Percentiles rank a stretch among this genome's conserved stretches.
phyloP scores from a whole-genome alignment of 2,329 filamentous ascomycete genomes.

The Aspergillaceae sp. region DNA sequence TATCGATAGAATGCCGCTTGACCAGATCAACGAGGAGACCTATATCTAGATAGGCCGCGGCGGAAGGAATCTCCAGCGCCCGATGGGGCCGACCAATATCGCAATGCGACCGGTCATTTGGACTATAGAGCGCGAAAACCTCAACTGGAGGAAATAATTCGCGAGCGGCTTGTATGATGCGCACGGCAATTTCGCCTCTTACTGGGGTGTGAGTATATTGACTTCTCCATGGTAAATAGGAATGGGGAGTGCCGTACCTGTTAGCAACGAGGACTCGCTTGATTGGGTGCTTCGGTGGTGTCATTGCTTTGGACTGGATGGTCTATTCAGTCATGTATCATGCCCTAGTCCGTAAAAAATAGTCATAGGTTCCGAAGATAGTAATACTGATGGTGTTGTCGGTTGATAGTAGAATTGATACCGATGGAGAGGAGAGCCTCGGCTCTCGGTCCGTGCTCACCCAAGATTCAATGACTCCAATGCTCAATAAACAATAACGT shows the following conservation, averaged over 20 bases:
- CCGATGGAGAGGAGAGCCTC: background rate
- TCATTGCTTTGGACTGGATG: background rate
- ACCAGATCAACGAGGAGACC: constrained; percentile 40
- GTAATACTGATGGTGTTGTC: too few species aligned
- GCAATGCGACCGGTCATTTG: constrained; percentile 48
- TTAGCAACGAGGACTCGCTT: constrained; percentile 47
- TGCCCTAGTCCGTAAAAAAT: too few species aligned
- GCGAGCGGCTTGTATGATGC: constrained; percentile 52
- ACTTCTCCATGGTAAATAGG: too few species aligned
- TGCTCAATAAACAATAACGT: background rate
- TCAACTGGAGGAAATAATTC: constrained; percentile 45
- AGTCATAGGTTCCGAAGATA: too few species aligned
- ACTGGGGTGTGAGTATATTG: too few species aligned
- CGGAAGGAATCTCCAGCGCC: constrained; percentile 43
- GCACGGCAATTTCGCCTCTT: constrained; percentile 57
- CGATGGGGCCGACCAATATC: constrained; percentile 40
- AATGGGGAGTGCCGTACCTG: constrained; percentile 28
- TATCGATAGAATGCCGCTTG: constrained; percentile 44
- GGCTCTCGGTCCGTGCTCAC: constrained; percentile 13
- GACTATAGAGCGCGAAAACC: constrained; percentile 49
- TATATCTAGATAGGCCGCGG: constrained; percentile 48
- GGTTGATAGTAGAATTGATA: too few species aligned
- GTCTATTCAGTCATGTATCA: background rate
- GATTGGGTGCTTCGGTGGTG: constrained; percentile 29
- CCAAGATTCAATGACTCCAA: background rate